phyloP scores from a whole-genome alignment of 1,139 yeast genomes.

The Pichiaceae sp. region DNA sequence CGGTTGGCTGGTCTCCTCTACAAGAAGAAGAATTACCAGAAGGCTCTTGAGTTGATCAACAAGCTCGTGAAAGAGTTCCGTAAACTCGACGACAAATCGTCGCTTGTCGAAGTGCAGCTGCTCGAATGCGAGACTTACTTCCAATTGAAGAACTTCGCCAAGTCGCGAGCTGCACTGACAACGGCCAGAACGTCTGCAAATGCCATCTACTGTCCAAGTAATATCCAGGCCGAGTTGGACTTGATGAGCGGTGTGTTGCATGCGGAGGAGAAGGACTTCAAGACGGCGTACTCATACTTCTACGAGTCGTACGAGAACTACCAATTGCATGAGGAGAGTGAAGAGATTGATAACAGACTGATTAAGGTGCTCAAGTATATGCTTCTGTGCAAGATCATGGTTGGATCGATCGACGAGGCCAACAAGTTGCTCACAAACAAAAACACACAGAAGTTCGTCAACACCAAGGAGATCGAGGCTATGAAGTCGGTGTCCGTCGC shows the following conservation, averaged over 20 bases:
- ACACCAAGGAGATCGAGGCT: slow-evolving; percentile 58
- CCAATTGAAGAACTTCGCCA: slow-evolving; percentile 86
- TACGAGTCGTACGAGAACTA: slow-evolving; percentile 92
- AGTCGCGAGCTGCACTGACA: slow-evolving; percentile 85
- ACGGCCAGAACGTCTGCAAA: slow-evolving; percentile 96
- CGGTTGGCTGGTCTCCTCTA: slow-evolving; percentile 73
- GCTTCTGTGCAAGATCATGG: slow-evolving; percentile 89
- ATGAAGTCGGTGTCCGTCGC: slow-evolving; percentile 92
- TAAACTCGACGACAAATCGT: slow-evolving; percentile 89
- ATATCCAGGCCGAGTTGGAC: slow-evolving; percentile 89
- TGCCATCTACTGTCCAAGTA: slow-evolving; percentile 91
- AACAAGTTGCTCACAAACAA: slow-evolving; percentile 70
- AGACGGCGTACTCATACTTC: slow-evolving; percentile 92
- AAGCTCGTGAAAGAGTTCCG: slow-evolving; percentile 76
- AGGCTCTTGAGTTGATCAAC: slow-evolving; percentile 65
- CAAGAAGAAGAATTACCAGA: slow-evolving; percentile 55
- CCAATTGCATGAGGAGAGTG: slow-evolving; percentile 31
- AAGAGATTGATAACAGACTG: slow-evolving; percentile 44
- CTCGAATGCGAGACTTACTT: slow-evolving; percentile 88
- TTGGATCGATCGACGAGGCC: slow-evolving; percentile 76
- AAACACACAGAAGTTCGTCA: slow-evolving; percentile 68
- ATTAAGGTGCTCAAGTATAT: slow-evolving; percentile 81
- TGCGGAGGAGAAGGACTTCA: slow-evolving; percentile 95
- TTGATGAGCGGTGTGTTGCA: slow-evolving; percentile 92
- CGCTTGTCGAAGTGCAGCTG: slow-evolving; percentile 90